Evolutionary conservation across 2,329 filamentous ascomycete genomes (phyloP).

Genomic region (Colletotrichum sp.): DNA sequence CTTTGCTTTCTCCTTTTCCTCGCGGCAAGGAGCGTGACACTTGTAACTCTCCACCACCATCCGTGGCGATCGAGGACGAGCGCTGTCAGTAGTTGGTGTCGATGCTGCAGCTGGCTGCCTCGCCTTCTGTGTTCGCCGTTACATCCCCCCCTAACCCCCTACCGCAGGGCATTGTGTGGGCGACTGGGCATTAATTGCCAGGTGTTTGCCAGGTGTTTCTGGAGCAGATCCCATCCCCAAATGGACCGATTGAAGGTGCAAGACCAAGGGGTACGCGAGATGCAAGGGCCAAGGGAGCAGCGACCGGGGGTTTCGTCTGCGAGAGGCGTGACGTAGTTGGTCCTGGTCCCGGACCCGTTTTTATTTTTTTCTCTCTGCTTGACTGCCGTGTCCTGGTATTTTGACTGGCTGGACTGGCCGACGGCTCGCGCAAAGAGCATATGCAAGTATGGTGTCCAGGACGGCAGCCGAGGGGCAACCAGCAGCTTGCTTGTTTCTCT

Average conservation of each 20-base stretch:
- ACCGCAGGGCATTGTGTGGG: not conserved
- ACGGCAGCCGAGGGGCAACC: not conserved
- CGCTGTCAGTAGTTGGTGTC: not conserved
- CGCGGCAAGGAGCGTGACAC: not conserved
- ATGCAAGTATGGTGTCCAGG: not conserved
- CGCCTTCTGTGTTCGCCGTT: not conserved
- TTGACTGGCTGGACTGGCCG: not conserved
- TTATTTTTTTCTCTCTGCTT: not conserved
- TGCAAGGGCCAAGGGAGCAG: constrained; percentile 20
- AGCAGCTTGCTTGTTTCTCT: not conserved
- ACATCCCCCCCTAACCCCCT: not conserved
- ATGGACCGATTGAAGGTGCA: constrained; percentile 12
- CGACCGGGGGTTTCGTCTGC: constrained; percentile 14
- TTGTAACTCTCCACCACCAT: not conserved
- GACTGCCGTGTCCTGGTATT: not conserved
- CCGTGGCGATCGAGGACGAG: not conserved
- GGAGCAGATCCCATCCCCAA: constrained; percentile 5
- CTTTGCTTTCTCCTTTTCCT: constrained; percentile 14
- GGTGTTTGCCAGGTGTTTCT: constrained; percentile 2
- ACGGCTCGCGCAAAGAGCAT: not conserved
- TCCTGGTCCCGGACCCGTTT: constrained; percentile 2
- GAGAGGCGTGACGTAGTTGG: constrained; percentile 22
- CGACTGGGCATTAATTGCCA: constrained; percentile 1
- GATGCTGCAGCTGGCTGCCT: not conserved
- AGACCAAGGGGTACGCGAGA: constrained; percentile 11